phyloP scores from a whole-genome alignment of 164 flowering plant genomes.

The Hamamelis virginiana region DNA sequence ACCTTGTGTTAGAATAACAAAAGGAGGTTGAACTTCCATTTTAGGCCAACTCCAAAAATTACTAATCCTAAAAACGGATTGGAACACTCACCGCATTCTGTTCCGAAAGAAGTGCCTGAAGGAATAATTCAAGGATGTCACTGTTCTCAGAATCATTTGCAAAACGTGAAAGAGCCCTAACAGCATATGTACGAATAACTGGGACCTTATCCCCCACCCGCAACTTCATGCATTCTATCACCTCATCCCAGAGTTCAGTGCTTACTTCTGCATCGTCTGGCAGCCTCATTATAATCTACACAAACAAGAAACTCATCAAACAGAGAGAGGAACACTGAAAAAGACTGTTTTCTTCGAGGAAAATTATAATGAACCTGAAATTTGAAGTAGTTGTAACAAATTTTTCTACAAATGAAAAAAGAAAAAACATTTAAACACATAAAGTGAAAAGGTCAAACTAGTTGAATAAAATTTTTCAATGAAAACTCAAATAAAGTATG shows the following conservation, averaged over 20 bases:
- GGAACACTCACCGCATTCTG: conserved; percentile 63
- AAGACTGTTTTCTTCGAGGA: too few species aligned
- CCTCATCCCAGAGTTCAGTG: conserved; percentile 83
- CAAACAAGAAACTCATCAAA: conserved; percentile 1
- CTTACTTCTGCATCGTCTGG: conserved; percentile 96
- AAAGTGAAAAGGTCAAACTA: too few species aligned
- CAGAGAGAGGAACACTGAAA: not conserved
- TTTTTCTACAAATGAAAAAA: not conserved
- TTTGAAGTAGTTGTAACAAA: not conserved
- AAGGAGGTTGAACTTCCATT: not conserved
- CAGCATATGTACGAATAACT: conserved; percentile 60
- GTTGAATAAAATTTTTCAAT: too few species aligned
- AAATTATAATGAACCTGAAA: not conserved
- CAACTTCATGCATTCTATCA: conserved; percentile 72
- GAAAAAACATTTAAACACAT: too few species aligned
- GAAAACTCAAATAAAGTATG: too few species aligned
- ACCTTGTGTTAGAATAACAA: not conserved
- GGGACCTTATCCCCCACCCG: conserved; percentile 76
- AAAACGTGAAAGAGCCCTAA: conserved; percentile 90
- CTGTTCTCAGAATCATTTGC: conserved; percentile 74
- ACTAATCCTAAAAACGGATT: not conserved
- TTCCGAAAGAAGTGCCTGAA: conserved; percentile 60
- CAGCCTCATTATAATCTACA: conserved; percentile 82
- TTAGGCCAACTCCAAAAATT: too few species aligned
- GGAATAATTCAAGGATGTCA: conserved; percentile 77